Evolutionary conservation across 2,329 filamentous ascomycete genomes (phyloP).

Genomic region (Sporothrix inflata): DNA sequence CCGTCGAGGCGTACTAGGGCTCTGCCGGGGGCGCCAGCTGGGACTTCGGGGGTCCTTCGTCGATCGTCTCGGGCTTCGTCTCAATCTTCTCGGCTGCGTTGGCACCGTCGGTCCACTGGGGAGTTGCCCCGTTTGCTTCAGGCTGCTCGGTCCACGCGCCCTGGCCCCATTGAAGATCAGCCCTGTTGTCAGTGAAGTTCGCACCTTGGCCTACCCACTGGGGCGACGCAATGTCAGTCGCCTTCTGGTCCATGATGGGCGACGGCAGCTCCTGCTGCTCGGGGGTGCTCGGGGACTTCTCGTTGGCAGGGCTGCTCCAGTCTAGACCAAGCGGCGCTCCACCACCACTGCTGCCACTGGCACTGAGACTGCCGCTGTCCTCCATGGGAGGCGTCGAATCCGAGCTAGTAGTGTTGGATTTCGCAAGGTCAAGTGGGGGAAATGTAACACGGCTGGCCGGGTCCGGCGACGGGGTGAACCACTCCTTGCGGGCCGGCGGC

Average conservation of each 20-base stretch:
- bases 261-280: too few species aligned
- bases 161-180: too few species aligned
- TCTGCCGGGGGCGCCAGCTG: background rate
- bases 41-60: background rate
- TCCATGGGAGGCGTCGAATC: background rate
- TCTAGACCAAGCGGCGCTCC: background rate
- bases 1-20: background rate
- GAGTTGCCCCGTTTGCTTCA: background rate
- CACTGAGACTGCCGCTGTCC: background rate
- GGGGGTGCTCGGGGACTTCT: background rate
- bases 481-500: background rate
- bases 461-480: background rate
- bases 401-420: background rate
- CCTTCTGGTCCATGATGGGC: background rate
- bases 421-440: background rate
- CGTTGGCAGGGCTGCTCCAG: background rate
- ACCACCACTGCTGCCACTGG: background rate
- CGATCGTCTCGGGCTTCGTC: background rate
- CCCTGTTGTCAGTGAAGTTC: too few species aligned
- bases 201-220: background rate
- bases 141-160: background rate
- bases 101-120: background rate
- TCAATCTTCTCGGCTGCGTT: too few species aligned
- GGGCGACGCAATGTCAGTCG: background rate
- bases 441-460: background rate